These are phyloP conservation scores for Thielaviopsis ethacetica DNA, from an alignment of 2,329 filamentous ascomycete species.

Conservation along the genomic window DNA sequence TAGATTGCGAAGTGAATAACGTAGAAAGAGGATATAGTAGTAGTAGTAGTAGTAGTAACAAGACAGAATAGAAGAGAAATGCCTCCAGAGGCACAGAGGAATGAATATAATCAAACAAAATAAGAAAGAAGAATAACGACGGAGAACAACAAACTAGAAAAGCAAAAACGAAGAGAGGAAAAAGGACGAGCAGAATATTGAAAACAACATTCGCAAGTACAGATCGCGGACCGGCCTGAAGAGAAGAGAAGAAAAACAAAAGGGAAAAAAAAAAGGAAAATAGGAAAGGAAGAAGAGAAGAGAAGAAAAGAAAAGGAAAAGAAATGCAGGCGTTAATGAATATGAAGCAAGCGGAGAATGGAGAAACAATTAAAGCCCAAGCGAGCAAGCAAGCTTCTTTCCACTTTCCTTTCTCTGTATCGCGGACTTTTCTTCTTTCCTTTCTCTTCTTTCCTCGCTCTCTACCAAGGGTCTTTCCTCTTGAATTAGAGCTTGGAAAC, in stretches of 20 bases:
- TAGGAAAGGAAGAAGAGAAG: conserved; percentile 11
- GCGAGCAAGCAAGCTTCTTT: background rate
- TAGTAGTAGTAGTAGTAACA: background rate
- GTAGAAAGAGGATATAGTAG: background rate
- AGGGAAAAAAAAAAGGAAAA: background rate
- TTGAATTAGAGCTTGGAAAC: background rate
- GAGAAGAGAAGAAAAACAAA: background rate
- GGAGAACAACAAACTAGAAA: conserved; percentile 12
- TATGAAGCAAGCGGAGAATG: background rate
- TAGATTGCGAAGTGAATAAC: background rate
- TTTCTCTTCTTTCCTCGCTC: background rate
- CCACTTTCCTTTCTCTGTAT: background rate
- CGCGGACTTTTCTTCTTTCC: background rate
- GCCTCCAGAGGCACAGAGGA: conserved; percentile 6
- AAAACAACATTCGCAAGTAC: background rate
- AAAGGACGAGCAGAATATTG: background rate
- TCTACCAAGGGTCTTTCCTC: too few relatives aligned
- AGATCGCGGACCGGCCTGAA: conserved; percentile 6
- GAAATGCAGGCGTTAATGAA: background rate
- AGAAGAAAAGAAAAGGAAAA: conserved; percentile 11
- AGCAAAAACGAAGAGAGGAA: conserved; percentile 12
- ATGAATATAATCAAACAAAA: conserved; percentile 2
- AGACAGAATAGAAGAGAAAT: background rate
- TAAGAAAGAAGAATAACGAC: conserved; percentile 5
- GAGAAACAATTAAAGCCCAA: background rate